Evolutionary conservation across 495 filamentous ascomycete genomes (phyloP), one percentile per base, ranked within the genome.

Genomic region (Trichodelitschia bisporula): DNA sequence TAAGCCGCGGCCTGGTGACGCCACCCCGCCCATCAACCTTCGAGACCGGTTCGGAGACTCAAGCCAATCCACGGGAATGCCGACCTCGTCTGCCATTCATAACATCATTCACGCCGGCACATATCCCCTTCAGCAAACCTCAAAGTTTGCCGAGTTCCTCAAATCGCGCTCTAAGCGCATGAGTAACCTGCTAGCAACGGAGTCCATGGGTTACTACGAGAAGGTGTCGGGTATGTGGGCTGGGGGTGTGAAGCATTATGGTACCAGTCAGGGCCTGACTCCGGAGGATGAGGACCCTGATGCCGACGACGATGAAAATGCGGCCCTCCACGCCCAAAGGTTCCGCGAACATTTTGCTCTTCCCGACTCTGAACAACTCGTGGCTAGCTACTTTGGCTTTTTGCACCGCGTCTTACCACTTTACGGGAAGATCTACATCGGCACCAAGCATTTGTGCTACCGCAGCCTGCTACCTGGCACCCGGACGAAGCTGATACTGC

Each of bases 221-320:
- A 92, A 92, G 44, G 83, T 95, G 0, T 92, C 83, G 3, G 86
- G 80, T 21, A 95, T 95, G 77, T 89, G 86, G 75, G 72, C 78
- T 33, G 86, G 86, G 18, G 77, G 78, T 12, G 71, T 72, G 44
- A 76, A 69, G 42, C 86, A 97, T 48, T 97, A 93, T 40, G 64
- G 72, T 13, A 74, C 84, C 18, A 62, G 63, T 2, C 62, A 74
- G 43, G 75, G 66, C 21, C 53, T 77, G 15, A 52, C 68, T 24
- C 55, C 73, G 2, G 65, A 78, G 34, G 60, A 69, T 20, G 43
- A 44, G 15, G 60, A 66, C 16, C 60, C 68, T 30, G 72, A 75
- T 20, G 57, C 68, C 11, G 68, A 70, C 32, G 66, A 68, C 19
- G 65, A 69, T 18, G 65, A 79, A 40, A 52, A 60, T 28, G 55